These are phyloP conservation scores for Trichoderma sp. DNA, from an alignment of 2,329 filamentous ascomycete genomes.

Conservation along the genomic window DNA sequence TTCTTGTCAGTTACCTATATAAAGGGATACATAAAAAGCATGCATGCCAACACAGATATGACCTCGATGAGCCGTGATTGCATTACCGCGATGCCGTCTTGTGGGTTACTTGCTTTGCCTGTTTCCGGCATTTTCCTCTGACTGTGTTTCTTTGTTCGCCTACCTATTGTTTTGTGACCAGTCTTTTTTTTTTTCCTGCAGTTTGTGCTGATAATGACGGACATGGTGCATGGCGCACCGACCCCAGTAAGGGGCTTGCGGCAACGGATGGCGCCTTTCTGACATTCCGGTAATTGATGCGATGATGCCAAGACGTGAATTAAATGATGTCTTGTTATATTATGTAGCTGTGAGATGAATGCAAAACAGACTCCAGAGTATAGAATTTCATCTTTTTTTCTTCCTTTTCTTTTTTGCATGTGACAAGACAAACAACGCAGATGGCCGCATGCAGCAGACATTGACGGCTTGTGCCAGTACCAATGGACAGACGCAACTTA, in stretches of 20 bases:
- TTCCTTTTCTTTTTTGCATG: background rate
- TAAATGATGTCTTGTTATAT: background rate
- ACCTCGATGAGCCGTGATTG: background rate
- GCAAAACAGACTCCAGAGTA: background rate
- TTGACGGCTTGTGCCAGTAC: background rate
- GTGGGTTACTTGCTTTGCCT: background rate
- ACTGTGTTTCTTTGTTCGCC: background rate
- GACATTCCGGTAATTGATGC: background rate
- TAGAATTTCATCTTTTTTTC: too few species aligned
- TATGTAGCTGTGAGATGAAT: background rate
- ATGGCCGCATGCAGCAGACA: background rate
- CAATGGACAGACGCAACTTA: background rate
- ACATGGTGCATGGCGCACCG: conserved; percentile 1
- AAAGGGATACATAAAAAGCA: conserved; percentile 7
- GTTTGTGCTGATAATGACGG: background rate
- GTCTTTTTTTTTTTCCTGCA: background rate
- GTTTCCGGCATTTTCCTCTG: background rate
- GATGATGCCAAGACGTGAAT: background rate
- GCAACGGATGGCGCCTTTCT: background rate
- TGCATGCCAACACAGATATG: background rate
- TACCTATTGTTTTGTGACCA: background rate
- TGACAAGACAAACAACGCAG: background rate
- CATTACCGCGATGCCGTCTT: background rate
- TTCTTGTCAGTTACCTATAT: conserved; percentile 13
- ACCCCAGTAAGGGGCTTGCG: conserved; percentile 13